Evolutionary conservation across 2,329 filamentous ascomycete genomes (phyloP), one percentile per base, ranked within the genome.

Genomic region (Plectosphaerella plurivora): DNA sequence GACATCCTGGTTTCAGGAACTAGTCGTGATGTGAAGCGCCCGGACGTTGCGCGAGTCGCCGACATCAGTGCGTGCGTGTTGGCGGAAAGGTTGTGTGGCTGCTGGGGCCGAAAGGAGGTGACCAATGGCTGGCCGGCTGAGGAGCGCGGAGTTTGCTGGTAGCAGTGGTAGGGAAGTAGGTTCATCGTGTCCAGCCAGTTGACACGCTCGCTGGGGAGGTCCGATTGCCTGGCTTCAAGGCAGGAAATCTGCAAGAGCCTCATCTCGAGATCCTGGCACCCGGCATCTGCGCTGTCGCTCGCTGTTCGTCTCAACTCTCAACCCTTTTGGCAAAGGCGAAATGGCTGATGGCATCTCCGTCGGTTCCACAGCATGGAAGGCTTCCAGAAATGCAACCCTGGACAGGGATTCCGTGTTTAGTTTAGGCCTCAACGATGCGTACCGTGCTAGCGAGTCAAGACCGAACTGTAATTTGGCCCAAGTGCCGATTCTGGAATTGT

Each of bases 321-420:
- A 22, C 22, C 22, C 22, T 14, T 44, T 44, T 33, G 28, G 11
- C 28, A 33, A 33, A 33, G 11, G 11, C 28, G 28, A 33, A 22
- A 22, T 12, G 28, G 4, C 28, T 33, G 28, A 33, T 33, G 28
- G 28, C 28, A 33, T 33, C 28, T 33, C 28, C 28, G 28, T 33
- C 28, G 41, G 47, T 49, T 22, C 47, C 47, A 49, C 47, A 39
- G 36, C 47, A 49, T 49, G 47, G 47, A 49, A 49, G 14, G 12
- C 36, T 49, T 49, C 47, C 47, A 49, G 47, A 49, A 49, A 41
- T 15, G 25, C n/a, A 12, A 35, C 9, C 20, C 18, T 7, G 33
- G 16, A 11, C 47, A 12, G 41, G 41, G 41, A 44, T 44, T n/a
- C 41, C 18, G n/a, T 18, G 4, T 44, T 18, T 16, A 18, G 41